phyloP scores from a whole-genome alignment of 139 green algal species.

The Chlamydomonas sphaeroides region DNA sequence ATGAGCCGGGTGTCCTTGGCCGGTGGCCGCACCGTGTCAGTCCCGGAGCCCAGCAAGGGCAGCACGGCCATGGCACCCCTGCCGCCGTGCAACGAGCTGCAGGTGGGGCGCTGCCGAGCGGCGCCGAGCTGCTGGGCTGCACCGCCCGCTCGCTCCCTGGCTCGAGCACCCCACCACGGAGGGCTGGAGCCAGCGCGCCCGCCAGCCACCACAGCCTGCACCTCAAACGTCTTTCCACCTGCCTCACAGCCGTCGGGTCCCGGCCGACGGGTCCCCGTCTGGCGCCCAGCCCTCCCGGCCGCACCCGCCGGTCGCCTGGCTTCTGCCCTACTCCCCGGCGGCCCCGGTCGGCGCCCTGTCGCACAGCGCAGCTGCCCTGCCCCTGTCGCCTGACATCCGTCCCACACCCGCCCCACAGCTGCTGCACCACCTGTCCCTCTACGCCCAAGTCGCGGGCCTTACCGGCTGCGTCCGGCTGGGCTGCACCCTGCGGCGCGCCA shows the following conservation, averaged over 20 bases:
- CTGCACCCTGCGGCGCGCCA: slow-evolving; percentile 26
- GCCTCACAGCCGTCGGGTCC: too few relatives aligned
- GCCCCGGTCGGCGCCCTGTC: not conserved
- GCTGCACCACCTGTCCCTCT: not conserved
- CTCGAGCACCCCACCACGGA: too few relatives aligned
- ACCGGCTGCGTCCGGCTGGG: not conserved
- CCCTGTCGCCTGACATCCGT: not conserved
- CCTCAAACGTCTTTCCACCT: too few relatives aligned
- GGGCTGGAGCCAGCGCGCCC: too few relatives aligned
- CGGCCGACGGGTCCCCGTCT: too few relatives aligned
- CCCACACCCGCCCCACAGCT: not conserved
- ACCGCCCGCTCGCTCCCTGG: too few relatives aligned
- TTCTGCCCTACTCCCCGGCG: too few relatives aligned
- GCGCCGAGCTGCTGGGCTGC: too few relatives aligned
- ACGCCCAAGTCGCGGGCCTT: not conserved
- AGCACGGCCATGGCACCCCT: too few relatives aligned
- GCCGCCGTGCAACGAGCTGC: too few relatives aligned
- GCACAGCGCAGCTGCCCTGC: not conserved
- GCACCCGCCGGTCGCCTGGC: not conserved
- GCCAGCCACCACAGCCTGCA: too few relatives aligned
- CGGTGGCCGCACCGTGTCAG: not conserved
- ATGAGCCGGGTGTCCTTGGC: not conserved
- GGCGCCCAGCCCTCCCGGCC: not conserved
- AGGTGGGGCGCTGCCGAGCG: too few relatives aligned
- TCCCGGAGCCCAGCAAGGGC: not conserved